phyloP scores from a whole-genome alignment of 768 basidiomycete species.

The Leccinum uliginosum region DNA sequence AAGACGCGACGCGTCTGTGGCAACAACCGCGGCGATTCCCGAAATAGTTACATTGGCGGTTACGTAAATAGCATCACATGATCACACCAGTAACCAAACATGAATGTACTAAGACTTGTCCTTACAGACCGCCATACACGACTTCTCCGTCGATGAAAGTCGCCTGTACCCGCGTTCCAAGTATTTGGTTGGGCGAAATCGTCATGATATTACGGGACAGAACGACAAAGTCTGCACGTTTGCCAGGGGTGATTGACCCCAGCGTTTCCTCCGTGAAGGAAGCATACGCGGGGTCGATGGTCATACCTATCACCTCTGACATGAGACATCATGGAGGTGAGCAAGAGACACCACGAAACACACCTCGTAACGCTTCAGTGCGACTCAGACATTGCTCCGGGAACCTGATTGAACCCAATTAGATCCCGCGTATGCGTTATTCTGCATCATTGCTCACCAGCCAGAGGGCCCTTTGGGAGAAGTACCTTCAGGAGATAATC shows the following conservation, averaged over 20 bases:
- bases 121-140: conserved; percentile 40
- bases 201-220: conserved; percentile 80
- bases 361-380: conserved; percentile 71
- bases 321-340: neutral
- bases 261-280: conserved; percentile 70
- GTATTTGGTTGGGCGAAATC: conserved; percentile 52
- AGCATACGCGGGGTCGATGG: conserved; percentile 82
- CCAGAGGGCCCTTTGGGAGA: conserved; percentile 83
- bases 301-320: conserved; percentile 59
- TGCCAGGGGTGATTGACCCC: conserved; percentile 77
- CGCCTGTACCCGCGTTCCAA: conserved; percentile 62
- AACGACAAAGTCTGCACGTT: conserved; percentile 82
- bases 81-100: neutral
- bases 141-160: conserved; percentile 76
- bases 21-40: conserved; percentile 11
- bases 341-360: neutral
- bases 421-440: neutral
- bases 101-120: neutral
- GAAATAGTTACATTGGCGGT: neutral
- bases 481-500: conserved; percentile 60
- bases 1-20: conserved; percentile 23
- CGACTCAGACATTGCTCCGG: conserved; percentile 75
- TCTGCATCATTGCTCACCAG: conserved; percentile 49
- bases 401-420: conserved; percentile 54
- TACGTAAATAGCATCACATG: neutral